Evolutionary conservation across 805 yeast genomes (phyloP), one percentile per base, ranked within the genome.

Genomic region (Spencermartinsiella europaea): DNA sequence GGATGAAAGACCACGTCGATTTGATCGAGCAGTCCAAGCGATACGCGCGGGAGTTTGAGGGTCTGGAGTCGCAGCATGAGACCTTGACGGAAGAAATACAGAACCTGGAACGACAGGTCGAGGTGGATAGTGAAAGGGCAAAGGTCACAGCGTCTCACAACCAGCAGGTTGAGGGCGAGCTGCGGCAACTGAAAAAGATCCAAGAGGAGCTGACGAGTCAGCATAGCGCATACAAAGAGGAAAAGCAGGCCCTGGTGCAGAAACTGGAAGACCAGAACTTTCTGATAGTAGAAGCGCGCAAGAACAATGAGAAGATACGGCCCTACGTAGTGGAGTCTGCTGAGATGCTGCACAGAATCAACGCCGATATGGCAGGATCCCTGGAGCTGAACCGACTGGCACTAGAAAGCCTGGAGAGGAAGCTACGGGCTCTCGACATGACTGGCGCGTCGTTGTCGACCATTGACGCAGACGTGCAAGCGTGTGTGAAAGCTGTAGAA

Each of bases 1-100:
- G 85, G 49, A 75, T 81, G 61, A 73, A 71, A 20, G 89, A 83
- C 54, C 81, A 85, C 58, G 87, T 81, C 50, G 76, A 75, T 21
- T 67, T 84, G 21, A 77, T 83, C 22, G 67, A 72, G 4, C 69
- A 72, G 38, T 76, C 80, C 49, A 84, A 81, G 44, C 59, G 69
- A 8, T 66, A 75, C 41, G 63, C 78, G 16, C 74, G 72, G 19
- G 34, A 38, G 38, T 46, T 46, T 39, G 71, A 73, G 46, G 63
- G 67, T 15, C 69, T 75, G 19, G 63, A 70, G 27, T 71, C 67
- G 40, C 71, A 68, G 50, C 73, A 69, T 51, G 67, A 65, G 44
- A 56, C 60, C 3, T 50, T 74, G 40, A 62, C 59, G 45, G 63
- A 60, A 34, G 67, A 69, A 41, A 64, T 67, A 34, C 62, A 58